Percentiles rank a stretch among this genome's conserved stretches.
Conservation (phyloP, 148 eudicot genomes). For the Vaccinium darrowii region DNA sequence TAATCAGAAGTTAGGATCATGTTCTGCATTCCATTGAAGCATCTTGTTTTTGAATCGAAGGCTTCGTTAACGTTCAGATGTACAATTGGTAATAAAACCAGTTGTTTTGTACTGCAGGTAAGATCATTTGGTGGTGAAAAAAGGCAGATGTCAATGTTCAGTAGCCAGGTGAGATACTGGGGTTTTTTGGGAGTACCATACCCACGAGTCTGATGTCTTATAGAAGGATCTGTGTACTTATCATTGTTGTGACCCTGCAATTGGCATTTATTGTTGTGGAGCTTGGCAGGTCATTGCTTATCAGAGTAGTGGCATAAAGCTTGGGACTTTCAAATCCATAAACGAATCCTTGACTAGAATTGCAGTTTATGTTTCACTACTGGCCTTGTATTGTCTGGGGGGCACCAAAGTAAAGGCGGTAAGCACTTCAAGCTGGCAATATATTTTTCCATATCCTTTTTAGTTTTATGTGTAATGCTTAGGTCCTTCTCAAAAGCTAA, state of each 20-base stretch:
- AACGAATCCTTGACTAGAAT: slow-evolving; percentile 87
- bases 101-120: slow-evolving; percentile 49
- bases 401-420: slow-evolving; percentile 96
- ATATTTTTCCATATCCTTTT: background rate
- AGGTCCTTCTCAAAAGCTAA: slow-evolving; percentile 1
- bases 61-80: background rate
- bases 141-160: slow-evolving; percentile 88
- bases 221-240: background rate
- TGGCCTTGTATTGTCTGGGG: slow-evolving; percentile 88
- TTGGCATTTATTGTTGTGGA: slow-evolving; percentile 16
- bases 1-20: background rate
- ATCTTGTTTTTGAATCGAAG: slow-evolving; percentile 9
- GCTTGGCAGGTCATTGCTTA: slow-evolving; percentile 66
- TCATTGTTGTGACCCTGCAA: background rate
- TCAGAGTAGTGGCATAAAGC: slow-evolving; percentile 81
- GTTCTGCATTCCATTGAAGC: background rate
- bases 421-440: slow-evolving; percentile 28
- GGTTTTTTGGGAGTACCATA: background rate
- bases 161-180: slow-evolving; percentile 59
- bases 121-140: slow-evolving; percentile 97
- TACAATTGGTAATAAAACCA: background rate
- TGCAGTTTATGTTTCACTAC: slow-evolving; percentile 83
- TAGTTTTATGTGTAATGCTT: background rate
- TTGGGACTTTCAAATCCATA: slow-evolving; percentile 78
- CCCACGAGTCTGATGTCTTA: background rate